Evolutionary conservation across 1,284 basidiomycete species (phyloP).

Genomic region (Puccinia coronata): DNA sequence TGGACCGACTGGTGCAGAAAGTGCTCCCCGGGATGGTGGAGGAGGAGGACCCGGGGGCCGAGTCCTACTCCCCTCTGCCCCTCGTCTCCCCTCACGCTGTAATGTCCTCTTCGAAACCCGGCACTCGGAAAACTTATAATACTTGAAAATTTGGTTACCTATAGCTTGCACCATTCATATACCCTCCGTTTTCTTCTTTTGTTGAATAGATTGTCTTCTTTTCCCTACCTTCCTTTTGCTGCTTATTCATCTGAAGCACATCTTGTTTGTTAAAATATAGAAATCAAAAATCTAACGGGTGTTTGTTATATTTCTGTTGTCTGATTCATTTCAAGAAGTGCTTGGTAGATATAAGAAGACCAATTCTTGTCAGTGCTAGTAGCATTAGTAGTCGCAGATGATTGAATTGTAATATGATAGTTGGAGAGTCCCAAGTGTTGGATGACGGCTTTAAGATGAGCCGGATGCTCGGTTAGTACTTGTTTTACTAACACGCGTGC

Average conservation of each 20-base stretch:
- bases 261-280: no score
- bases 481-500: no score
- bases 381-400: background rate
- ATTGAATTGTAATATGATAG: background rate
- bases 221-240: no score
- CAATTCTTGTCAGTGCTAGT: background rate
- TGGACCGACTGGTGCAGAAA: constrained; percentile 21
- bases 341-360: background rate
- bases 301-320: background rate
- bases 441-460: background rate
- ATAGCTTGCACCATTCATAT: no score
- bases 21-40: constrained; percentile 12
- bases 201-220: background rate
- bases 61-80: background rate
- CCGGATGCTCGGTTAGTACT: no score
- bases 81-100: background rate
- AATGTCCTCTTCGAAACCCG: background rate
- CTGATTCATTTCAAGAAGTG: background rate
- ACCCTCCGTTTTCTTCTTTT: background rate
- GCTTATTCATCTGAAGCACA: no score
- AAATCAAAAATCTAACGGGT: background rate
- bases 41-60: background rate
- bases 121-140: background rate
- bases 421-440: background rate
- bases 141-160: background rate